Percentiles rank a stretch among this genome's conserved stretches.
Conservation (phyloP, 2,329 filamentous ascomycete genomes). For the Endocalyx cinctus region DNA sequence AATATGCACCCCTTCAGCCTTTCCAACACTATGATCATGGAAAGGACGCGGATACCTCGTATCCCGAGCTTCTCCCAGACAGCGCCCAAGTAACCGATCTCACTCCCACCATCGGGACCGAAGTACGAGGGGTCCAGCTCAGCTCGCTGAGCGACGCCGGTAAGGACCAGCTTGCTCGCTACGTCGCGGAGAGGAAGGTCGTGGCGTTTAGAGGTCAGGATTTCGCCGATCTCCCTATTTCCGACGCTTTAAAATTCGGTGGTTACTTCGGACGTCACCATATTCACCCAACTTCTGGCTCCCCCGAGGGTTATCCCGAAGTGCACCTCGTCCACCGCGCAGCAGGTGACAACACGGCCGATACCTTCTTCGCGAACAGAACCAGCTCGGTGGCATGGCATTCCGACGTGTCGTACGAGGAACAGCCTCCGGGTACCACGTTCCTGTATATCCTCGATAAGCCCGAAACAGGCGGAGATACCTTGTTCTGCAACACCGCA, state of each 20-base stretch:
- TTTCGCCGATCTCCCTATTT: constrained; percentile 64
- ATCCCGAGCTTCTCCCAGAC: constrained; percentile 61
- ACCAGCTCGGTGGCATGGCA: constrained; percentile 87
- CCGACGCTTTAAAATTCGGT: constrained; percentile 63
- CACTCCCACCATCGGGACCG: constrained; percentile 70
- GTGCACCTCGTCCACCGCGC: constrained; percentile 75
- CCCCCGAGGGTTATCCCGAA: constrained; percentile 68
- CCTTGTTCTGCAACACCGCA: constrained; percentile 72
- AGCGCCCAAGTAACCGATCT: constrained; percentile 53
- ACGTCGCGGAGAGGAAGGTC: constrained; percentile 73
- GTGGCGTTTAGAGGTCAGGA: constrained; percentile 75
- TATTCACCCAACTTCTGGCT: constrained; percentile 75
- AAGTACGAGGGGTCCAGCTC: constrained; percentile 67
- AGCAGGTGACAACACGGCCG: constrained; percentile 56
- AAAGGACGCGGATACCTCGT: constrained; percentile 65
- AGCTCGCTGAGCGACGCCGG: constrained; percentile 62
- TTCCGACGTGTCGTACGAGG: constrained; percentile 82
- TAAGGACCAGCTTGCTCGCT: constrained; percentile 72
- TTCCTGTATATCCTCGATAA: constrained; percentile 86
- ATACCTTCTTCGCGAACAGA: constrained; percentile 58
- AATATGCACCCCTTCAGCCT: constrained; percentile 60
- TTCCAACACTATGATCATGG: constrained; percentile 74
- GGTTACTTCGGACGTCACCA: constrained; percentile 77
- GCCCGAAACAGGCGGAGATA: constrained; percentile 77
- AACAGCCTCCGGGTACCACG: constrained; percentile 83